A percentile compares a stretch with the other conserved stretches of the same genome.
Evolutionary conservation across 352 stramenopile genomes (phyloP).

Genomic region (Phytopythium kandeliae): DNA sequence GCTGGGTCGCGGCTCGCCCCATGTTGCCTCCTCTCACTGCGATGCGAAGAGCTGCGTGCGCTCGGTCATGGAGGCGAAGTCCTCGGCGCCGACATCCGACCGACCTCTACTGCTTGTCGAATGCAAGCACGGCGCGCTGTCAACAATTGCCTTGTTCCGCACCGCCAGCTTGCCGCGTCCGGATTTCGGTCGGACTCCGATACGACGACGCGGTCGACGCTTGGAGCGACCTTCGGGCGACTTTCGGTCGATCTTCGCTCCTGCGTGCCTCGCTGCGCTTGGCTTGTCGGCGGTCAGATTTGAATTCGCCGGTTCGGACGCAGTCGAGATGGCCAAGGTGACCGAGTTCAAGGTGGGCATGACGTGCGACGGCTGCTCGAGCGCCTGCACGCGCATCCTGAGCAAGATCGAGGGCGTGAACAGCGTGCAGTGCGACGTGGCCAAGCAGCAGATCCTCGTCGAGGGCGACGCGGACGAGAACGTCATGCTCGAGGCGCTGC

Average conservation of each 20-base stretch:
- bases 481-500: conserved; percentile 77
- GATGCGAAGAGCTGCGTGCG: too few species aligned
- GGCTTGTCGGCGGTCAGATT: too few species aligned
- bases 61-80: too few species aligned
- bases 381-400: conserved; percentile 86
- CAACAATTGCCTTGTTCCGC: conserved; percentile 6
- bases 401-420: conserved; percentile 85
- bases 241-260: conserved; percentile 1
- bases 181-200: too few species aligned
- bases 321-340: conserved; percentile 39
- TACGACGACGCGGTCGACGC: background rate
- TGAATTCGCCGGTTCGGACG: conserved; percentile 14
- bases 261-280: too few species aligned
- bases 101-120: too few species aligned
- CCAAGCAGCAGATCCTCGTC: conserved; percentile 83
- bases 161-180: background rate
- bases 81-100: too few species aligned
- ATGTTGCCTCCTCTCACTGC: too few species aligned
- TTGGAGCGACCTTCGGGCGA: background rate
- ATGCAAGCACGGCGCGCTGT: too few species aligned
- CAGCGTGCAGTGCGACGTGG: conserved; percentile 82
- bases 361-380: conserved; percentile 88
- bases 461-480: conserved; percentile 71
- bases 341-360: conserved; percentile 90
- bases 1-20: background rate